Evolutionary conservation across 768 basidiomycete genomes (phyloP).

Genomic region (Boletus fagicola): DNA sequence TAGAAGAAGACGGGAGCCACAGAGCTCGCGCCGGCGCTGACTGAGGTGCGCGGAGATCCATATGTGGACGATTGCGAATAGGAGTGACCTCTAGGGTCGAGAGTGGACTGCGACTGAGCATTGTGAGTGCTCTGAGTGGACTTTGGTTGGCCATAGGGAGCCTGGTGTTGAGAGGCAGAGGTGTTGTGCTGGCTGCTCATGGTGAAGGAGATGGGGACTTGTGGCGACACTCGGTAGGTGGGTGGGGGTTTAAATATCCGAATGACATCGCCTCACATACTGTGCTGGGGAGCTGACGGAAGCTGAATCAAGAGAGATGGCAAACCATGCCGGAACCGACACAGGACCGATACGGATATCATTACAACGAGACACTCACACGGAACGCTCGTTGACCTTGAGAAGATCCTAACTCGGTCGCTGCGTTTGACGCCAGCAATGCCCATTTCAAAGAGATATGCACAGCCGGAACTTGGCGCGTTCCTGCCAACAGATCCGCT

Average conservation of each 20-base stretch:
- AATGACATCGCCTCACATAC: constrained; percentile 28
- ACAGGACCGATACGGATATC: constrained; percentile 23
- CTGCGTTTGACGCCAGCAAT: constrained; percentile 9
- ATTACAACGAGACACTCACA: constrained; percentile 20
- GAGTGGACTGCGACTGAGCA: constrained; percentile 21
- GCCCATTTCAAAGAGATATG: not conserved
- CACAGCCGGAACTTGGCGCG: constrained; percentile 22
- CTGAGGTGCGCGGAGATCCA: constrained; percentile 33
- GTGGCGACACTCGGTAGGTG: not conserved
- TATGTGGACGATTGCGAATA: constrained; percentile 28
- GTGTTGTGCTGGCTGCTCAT: constrained; percentile 30
- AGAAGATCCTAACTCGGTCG: constrained; percentile 15
- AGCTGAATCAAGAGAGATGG: constrained; percentile 22
- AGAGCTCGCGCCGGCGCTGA: constrained; percentile 49
- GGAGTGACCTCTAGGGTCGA: constrained; percentile 22
- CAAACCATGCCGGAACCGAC: constrained; percentile 31
- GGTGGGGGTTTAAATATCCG: constrained; percentile 28
- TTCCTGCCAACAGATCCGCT: constrained; percentile 18
- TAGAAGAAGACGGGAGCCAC: constrained; percentile 63
- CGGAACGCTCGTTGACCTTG: constrained; percentile 10
- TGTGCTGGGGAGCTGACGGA: constrained; percentile 15
- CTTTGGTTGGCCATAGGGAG: constrained; percentile 22
- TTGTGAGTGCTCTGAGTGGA: constrained; percentile 11
- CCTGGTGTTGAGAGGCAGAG: constrained; percentile 17
- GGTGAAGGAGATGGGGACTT: not conserved